Evolutionary conservation across 768 basidiomycete species (phyloP).

Genomic region (Botryobasidium botryosum): DNA sequence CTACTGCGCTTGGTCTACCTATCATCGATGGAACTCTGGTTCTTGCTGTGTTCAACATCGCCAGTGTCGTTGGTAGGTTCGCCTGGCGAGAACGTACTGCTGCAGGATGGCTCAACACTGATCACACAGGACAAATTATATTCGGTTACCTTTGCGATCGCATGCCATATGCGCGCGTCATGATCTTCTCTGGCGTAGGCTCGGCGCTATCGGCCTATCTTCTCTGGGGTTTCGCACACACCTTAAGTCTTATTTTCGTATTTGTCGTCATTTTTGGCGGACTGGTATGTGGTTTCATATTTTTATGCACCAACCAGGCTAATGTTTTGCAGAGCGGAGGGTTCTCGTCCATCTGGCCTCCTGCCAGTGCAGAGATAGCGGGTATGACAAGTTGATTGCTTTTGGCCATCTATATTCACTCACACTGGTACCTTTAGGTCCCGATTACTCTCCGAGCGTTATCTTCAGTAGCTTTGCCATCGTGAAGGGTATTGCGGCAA

Average conservation of each 20-base stretch:
- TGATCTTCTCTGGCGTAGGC: slow-evolving; percentile 1
- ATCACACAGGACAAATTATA: slow-evolving; percentile 2
- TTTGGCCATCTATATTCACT: not conserved
- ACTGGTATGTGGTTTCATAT: not conserved
- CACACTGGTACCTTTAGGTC: not conserved
- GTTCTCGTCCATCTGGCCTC: slow-evolving; percentile 2
- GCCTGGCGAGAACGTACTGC: not conserved
- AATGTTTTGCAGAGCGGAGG: slow-evolving; percentile 2
- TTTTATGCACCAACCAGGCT: not conserved
- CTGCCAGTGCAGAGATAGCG: not conserved
- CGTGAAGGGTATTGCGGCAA: slow-evolving; percentile 2
- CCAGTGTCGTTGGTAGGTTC: slow-evolving; percentile 2
- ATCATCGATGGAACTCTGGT: slow-evolving; percentile 1
- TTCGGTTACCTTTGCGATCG: slow-evolving; percentile 4
- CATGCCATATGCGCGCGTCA: not conserved
- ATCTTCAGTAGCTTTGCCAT: not conserved
- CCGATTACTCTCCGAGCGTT: not conserved
- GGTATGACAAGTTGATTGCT: slow-evolving; percentile 5
- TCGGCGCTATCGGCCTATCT: slow-evolving; percentile 1
- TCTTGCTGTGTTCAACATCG: slow-evolving; percentile 5
- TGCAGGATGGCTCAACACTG: not conserved
- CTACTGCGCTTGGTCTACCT: not conserved
- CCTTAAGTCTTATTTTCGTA: not conserved
- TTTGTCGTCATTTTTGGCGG: slow-evolving; percentile 4
- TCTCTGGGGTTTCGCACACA: slow-evolving; percentile 6